Evolutionary conservation across 495 filamentous ascomycete species (phyloP).

Genomic region (Daldinia bambusicola): DNA sequence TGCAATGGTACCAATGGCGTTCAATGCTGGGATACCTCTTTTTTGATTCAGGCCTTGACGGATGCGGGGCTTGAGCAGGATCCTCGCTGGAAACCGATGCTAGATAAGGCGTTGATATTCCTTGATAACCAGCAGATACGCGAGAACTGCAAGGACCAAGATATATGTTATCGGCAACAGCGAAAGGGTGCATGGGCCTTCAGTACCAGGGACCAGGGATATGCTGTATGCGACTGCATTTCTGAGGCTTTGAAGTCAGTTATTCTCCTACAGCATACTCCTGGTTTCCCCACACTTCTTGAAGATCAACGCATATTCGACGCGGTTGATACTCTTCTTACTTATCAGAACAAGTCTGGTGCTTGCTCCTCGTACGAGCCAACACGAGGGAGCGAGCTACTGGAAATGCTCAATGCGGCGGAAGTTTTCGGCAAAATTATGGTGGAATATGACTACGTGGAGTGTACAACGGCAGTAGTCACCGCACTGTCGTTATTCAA

Average conservation of each 20-base stretch:
- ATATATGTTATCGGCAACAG: slow-evolving; percentile 87
- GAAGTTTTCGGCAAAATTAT: slow-evolving; percentile 98
- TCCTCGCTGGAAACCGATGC: slow-evolving; percentile 82
- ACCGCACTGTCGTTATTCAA: slow-evolving; percentile 86
- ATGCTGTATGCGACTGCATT: slow-evolving; percentile 94
- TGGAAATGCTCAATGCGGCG: slow-evolving; percentile 91
- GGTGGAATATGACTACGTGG: slow-evolving; percentile 97
- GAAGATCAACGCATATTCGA: slow-evolving; percentile 81
- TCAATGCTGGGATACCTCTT: slow-evolving; percentile 95
- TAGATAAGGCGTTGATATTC: slow-evolving; percentile 84
- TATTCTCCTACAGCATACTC: slow-evolving; percentile 82
- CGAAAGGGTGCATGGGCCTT: slow-evolving; percentile 97
- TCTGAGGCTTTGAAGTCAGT: slow-evolving; percentile 90
- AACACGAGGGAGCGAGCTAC: slow-evolving; percentile 74
- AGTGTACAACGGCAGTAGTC: slow-evolving; percentile 96
- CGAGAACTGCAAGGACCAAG: slow-evolving; percentile 81
- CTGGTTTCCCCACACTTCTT: slow-evolving; percentile 78
- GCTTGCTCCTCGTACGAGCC: slow-evolving; percentile 93
- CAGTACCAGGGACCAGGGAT: slow-evolving; percentile 89
- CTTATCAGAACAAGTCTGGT: slow-evolving; percentile 90
- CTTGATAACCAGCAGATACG: slow-evolving; percentile 92
- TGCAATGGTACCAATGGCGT: slow-evolving; percentile 97
- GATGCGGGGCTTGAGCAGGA: slow-evolving; percentile 82
- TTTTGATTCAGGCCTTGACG: slow-evolving; percentile 81
- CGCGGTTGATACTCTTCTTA: slow-evolving; percentile 87